A percentile compares a stretch with the other conserved stretches of the same genome.
phyloP scores from a whole-genome alignment of 495 filamentous ascomycete species.

The Penicillium waksmanii region DNA sequence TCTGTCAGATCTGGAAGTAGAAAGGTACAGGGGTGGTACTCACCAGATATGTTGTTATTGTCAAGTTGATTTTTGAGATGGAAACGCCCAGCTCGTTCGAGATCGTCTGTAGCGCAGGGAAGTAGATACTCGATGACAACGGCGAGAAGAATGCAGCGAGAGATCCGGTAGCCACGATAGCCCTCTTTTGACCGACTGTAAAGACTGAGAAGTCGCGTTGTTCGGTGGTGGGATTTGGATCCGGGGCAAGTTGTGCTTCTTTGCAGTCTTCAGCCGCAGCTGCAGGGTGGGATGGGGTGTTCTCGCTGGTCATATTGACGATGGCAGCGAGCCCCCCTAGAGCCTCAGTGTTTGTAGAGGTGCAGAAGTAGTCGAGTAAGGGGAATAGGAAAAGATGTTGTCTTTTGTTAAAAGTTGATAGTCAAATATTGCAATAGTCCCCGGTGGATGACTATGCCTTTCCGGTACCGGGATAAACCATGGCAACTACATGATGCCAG shows the following conservation, averaged over 20 bases:
- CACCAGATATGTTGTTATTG: constrained; percentile 49
- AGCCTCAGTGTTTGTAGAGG: neutral
- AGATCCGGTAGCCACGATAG: constrained; percentile 22
- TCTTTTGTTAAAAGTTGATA: no score
- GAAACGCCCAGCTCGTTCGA: constrained; percentile 36
- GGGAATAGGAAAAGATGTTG: no score
- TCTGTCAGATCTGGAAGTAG: neutral
- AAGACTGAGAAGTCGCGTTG: constrained; percentile 18
- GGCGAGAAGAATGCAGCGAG: constrained; percentile 41
- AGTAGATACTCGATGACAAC: constrained; percentile 50
- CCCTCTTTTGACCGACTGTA: constrained; percentile 17
- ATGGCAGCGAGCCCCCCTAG: neutral
- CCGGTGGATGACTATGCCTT: no score
- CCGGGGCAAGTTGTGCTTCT: neutral
- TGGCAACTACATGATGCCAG: no score
- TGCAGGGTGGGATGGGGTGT: neutral
- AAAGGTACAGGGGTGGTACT: neutral
- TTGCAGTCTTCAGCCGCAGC: neutral
- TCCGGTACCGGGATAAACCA: no score
- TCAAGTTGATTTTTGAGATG: constrained; percentile 45
- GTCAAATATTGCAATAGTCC: no score
- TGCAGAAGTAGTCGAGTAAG: neutral
- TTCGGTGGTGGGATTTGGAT: neutral
- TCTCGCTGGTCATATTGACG: neutral
- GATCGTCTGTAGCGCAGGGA: constrained; percentile 44